These are phyloP conservation scores for Periglandula ipomoeae DNA, from an alignment of 2,329 filamentous ascomycete species.

Conservation along the genomic window DNA sequence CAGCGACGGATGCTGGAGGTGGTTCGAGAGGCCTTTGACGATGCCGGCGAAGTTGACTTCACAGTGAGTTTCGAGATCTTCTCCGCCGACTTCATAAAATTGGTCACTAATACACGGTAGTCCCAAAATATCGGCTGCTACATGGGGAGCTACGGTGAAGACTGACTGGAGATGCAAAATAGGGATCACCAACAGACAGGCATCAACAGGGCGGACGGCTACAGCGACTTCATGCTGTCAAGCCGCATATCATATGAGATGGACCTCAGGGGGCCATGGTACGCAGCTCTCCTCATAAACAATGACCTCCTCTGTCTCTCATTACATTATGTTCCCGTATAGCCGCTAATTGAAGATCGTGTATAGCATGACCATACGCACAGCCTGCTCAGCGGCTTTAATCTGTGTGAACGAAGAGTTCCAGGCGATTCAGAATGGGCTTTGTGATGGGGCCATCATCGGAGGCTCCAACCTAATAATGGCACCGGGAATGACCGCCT, in stretches of 20 bases:
- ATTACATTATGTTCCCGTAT: too few species aligned
- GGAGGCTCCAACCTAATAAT: slow-evolving; percentile 22
- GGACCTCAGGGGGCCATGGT: slow-evolving; percentile 24
- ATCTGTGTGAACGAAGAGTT: slow-evolving; percentile 27
- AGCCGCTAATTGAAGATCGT: too few species aligned
- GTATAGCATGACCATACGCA: slow-evolving; percentile 24
- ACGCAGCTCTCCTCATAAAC: too few species aligned
- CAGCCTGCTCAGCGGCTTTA: slow-evolving; percentile 29
- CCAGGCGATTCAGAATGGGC: slow-evolving; percentile 16
- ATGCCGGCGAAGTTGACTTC: slow-evolving; percentile 16
- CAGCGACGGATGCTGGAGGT: slow-evolving; percentile 19
- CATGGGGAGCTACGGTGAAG: slow-evolving; percentile 21
- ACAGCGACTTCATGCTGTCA: slow-evolving; percentile 18
- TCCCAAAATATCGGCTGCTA: slow-evolving; percentile 20
- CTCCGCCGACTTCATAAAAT: too few species aligned
- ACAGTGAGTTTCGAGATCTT: slow-evolving; percentile 17
- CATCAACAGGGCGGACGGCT: slow-evolving; percentile 14
- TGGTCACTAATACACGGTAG: too few species aligned
- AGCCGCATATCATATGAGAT: slow-evolving; percentile 25
- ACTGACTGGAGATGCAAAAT: slow-evolving; percentile 14
- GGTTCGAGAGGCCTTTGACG: slow-evolving; percentile 18
- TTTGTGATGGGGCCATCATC: slow-evolving; percentile 20
- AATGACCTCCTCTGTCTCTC: too few species aligned
- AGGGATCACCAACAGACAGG: slow-evolving; percentile 13
- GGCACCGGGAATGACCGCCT: slow-evolving; percentile 14